Conservation (phyloP, 2,329 filamentous ascomycete species). For the Clonostachys solani region DNA sequence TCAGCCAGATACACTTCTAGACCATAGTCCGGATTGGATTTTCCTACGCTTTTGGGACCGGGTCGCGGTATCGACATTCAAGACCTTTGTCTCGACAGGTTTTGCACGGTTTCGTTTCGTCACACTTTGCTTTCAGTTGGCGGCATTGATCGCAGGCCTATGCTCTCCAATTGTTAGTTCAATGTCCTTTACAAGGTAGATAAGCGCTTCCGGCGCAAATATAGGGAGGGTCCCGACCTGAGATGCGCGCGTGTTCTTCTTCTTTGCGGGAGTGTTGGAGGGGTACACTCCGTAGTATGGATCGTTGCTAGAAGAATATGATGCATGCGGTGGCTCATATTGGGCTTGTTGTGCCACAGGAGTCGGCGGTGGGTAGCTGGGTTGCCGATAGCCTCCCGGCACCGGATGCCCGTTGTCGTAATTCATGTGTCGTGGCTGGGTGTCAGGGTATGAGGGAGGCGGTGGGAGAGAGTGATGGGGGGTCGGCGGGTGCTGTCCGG, state of each 20-base stretch:
- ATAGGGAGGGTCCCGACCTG: slow-evolving; percentile 39
- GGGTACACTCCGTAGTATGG: slow-evolving; percentile 35
- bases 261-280: slow-evolving; percentile 39
- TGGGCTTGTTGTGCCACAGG: slow-evolving; percentile 29
- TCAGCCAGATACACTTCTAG: slow-evolving; percentile 4
- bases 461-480: slow-evolving; percentile 21
- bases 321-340: slow-evolving; percentile 26
- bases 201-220: neutral
- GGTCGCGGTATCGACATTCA: slow-evolving; percentile 84
- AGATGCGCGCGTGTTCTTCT: slow-evolving; percentile 62
- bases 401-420: slow-evolving; percentile 43
- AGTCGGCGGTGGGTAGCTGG: slow-evolving; percentile 29
- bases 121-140: slow-evolving; percentile 84
- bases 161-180: neutral
- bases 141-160: slow-evolving; percentile 91
- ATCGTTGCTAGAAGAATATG: slow-evolving; percentile 27
- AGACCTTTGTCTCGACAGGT: slow-evolving; percentile 85
- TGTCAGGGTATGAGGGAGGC: slow-evolving; percentile 34
- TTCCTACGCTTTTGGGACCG: slow-evolving; percentile 83
- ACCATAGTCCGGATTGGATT: neutral
- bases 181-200: slow-evolving; percentile 1
- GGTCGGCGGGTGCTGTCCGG: slow-evolving; percentile 22
- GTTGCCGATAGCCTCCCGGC: slow-evolving; percentile 35
- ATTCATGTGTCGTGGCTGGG: slow-evolving; percentile 46
- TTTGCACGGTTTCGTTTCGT: slow-evolving; percentile 79